Evolutionary conservation across 257 asterid species (phyloP), one percentile per base, ranked within the genome.

Genomic region (Avicennia marina): DNA sequence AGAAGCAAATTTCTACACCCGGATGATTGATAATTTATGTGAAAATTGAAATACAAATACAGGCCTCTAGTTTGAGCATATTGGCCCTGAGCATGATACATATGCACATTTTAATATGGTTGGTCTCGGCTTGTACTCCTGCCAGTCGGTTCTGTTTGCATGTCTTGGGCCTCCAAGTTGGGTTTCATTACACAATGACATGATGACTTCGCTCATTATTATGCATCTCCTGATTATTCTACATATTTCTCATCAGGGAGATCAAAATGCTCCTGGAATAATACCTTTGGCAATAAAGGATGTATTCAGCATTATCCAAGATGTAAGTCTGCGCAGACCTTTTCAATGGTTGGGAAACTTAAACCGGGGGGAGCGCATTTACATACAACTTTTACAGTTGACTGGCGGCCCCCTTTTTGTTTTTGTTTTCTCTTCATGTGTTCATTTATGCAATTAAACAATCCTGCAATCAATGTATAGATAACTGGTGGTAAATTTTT

Each of bases 301-400:
- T 63, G 75, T 67, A 62, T 90, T 90, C 83, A 85, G 96, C 80
- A 90, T 82, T 48, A 90, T 90, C 63, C 98, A 87, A 75, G 98
- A 90, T 72, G 96, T 90, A 79, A 77, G 96, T 64, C 53, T 63
- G 24, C 48, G 38, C 16, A 19, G 31, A 24, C 51, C 66, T 63
- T 36, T 31, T 57, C 10, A 45, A n/a, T n/a, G 26, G 24, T 21
- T 66, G 19, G 49, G 33, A 13, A 44, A 27, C 10, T 43, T 24
- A 25, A 54, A 7, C 3, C 24, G 32, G 36, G 46, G n/a, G n/a
- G 13, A 46, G 44, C 47, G 42, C 12, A n/a, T 29, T 49, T 27
- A 41, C 7, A 48, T 43, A 11, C 3, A 19, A 27, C 51, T n/a
- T 11, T 33, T 25, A 12, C 20, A 57, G 32, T 38, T 45, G 43